Percentiles rank a stretch among this genome's conserved stretches.
These are phyloP conservation scores for Dictyostelium firmibasis DNA, from an alignment of 78 protist species.

Conservation along the genomic window DNA sequence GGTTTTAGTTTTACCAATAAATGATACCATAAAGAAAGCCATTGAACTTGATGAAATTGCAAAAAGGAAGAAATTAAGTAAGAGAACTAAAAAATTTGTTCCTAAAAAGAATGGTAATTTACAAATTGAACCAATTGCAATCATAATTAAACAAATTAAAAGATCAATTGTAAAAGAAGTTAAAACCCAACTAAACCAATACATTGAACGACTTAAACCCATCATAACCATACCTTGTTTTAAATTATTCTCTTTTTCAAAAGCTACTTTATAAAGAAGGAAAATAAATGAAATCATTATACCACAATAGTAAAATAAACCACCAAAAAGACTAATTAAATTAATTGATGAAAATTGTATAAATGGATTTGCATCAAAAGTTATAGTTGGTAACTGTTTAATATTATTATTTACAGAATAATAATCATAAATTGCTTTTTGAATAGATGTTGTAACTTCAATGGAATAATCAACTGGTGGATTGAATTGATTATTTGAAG, in stretches of 20 bases:
- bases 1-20: constrained; percentile 49
- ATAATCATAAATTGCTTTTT: constrained; percentile 25
- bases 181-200: constrained; percentile 73
- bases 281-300: constrained; percentile 67
- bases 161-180: constrained; percentile 19
- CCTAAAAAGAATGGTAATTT: constrained; percentile 45
- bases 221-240: constrained; percentile 74
- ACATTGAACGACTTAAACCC: constrained; percentile 64
- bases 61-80: constrained; percentile 46
- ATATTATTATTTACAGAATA: not conserved
- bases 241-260: constrained; percentile 60
- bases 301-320: constrained; percentile 70
- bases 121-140: constrained; percentile 44
- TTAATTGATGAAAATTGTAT: not conserved
- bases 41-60: constrained; percentile 30
- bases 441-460: constrained; percentile 6
- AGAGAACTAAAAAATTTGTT: constrained; percentile 54
- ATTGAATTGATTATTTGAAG: not conserved
- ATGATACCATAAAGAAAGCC: constrained; percentile 45
- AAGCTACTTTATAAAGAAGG: constrained; percentile 35
- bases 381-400: not conserved
- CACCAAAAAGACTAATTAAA: constrained; percentile 1
- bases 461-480: constrained; percentile 6
- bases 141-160: constrained; percentile 18
- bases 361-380: not conserved